These are phyloP conservation scores for Penicillium sp. DNA, from an alignment of 2,329 filamentous ascomycete species.

Conservation along the genomic window DNA sequence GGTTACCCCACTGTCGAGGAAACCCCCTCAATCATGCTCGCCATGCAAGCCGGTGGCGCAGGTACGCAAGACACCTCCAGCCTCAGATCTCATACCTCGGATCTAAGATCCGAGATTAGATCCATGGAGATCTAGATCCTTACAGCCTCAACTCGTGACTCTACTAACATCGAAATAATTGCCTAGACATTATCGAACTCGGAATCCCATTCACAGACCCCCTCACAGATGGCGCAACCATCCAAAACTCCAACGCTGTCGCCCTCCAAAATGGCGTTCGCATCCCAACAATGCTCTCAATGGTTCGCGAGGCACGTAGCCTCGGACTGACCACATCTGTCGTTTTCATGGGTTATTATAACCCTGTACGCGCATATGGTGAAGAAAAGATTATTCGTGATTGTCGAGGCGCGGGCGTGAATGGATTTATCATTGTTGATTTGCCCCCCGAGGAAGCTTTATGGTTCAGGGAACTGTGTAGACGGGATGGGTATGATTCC, in stretches of 20 bases:
- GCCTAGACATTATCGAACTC: constrained; percentile 82
- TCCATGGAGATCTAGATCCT: background rate
- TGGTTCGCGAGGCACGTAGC: constrained; percentile 74
- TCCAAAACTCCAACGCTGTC: constrained; percentile 86
- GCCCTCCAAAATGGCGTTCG: constrained; percentile 85
- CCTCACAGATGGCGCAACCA: constrained; percentile 91
- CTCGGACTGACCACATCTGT: constrained; percentile 77
- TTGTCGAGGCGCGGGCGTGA: constrained; percentile 56
- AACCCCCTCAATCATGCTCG: constrained; percentile 77
- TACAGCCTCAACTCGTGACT: background rate
- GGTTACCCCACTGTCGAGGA: constrained; percentile 77
- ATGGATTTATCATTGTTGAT: constrained; percentile 20
- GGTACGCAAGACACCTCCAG: constrained; percentile 54
- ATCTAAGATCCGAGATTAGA: background rate
- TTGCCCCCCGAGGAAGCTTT: constrained; percentile 11
- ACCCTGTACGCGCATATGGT: constrained; percentile 86
- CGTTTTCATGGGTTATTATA: constrained; percentile 97
- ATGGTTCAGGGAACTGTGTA: constrained; percentile 82
- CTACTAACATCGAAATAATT: background rate
- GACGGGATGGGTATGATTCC: constrained; percentile 62
- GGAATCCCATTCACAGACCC: constrained; percentile 95
- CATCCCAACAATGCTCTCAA: constrained; percentile 71
- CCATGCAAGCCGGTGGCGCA: constrained; percentile 85
- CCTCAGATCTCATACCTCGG: background rate
- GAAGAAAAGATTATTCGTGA: constrained; percentile 81